A percentile compares a stretch with the other conserved stretches of the same genome.
These are phyloP conservation scores for Russula brevipes DNA, from an alignment of 768 basidiomycete species.

Conservation along the genomic window DNA sequence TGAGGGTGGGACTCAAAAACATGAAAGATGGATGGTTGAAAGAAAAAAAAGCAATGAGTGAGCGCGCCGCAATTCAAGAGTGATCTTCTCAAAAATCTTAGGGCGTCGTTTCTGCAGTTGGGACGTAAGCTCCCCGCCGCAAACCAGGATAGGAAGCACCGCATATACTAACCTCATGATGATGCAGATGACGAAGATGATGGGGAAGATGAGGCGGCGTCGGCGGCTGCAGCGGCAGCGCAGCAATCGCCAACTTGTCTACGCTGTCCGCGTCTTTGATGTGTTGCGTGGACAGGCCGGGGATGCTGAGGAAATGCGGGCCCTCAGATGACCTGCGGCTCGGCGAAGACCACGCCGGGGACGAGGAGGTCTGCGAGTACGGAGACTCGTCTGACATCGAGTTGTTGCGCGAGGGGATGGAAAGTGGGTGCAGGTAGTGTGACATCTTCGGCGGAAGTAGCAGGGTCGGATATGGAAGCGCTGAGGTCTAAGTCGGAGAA, in stretches of 20 bases:
- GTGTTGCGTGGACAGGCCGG: neutral
- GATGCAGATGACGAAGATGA: neutral
- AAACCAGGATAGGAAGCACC: neutral
- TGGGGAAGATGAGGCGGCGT: neutral
- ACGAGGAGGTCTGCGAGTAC: neutral
- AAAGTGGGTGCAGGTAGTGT: constrained; percentile 2
- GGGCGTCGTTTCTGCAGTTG: neutral
- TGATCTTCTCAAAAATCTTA: neutral
- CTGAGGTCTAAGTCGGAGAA: neutral
- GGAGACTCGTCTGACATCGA: constrained; percentile 8
- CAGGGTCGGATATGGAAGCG: neutral
- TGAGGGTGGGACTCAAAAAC: too few species aligned
- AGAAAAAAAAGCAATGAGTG: too few species aligned
- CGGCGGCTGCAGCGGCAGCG: neutral
- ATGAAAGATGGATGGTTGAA: too few species aligned
- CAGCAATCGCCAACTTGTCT: constrained; percentile 14
- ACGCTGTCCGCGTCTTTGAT: constrained; percentile 18
- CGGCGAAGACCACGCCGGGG: neutral
- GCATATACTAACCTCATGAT: neutral
- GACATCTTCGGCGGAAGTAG: constrained; percentile 2
- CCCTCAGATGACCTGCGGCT: neutral
- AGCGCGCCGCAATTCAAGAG: neutral
- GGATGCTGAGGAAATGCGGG: constrained; percentile 8
- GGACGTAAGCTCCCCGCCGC: neutral
- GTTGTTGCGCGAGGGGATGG: constrained; percentile 11